phyloP scores from a whole-genome alignment of 208 protist species.

The Leishmania arabica region DNA sequence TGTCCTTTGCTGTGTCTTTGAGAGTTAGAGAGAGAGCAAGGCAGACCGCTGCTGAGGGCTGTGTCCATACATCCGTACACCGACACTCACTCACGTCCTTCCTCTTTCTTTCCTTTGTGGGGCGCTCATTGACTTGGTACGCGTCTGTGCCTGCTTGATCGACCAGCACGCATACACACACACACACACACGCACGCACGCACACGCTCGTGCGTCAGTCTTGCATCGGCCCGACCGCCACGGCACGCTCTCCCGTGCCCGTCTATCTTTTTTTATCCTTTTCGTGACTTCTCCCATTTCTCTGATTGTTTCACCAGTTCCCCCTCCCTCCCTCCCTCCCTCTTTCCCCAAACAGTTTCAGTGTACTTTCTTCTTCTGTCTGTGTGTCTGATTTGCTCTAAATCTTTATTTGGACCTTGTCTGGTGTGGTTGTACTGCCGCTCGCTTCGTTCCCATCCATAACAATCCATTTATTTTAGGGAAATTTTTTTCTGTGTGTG shows the following conservation, averaged over 20 bases:
- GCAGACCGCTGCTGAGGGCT: neutral
- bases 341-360: neutral
- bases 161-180: neutral
- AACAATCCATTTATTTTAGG: neutral
- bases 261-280: neutral
- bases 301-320: neutral
- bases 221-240: neutral
- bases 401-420: neutral
- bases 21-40: neutral
- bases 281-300: neutral
- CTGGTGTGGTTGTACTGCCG: neutral
- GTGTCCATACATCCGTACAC: neutral
- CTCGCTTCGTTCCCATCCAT: neutral
- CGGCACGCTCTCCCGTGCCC: neutral
- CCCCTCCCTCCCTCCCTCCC: neutral
- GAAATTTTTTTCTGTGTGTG: neutral
- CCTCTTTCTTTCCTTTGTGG: neutral
- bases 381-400: neutral
- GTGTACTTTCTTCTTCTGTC: no score
- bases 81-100: neutral
- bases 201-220: neutral
- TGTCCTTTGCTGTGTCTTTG: neutral
- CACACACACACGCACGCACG: neutral
- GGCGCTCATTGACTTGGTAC: neutral
- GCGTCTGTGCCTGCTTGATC: neutral